Conservation (phyloP, 768 basidiomycete species). For the Boletus rufocinnamomeus region DNA sequence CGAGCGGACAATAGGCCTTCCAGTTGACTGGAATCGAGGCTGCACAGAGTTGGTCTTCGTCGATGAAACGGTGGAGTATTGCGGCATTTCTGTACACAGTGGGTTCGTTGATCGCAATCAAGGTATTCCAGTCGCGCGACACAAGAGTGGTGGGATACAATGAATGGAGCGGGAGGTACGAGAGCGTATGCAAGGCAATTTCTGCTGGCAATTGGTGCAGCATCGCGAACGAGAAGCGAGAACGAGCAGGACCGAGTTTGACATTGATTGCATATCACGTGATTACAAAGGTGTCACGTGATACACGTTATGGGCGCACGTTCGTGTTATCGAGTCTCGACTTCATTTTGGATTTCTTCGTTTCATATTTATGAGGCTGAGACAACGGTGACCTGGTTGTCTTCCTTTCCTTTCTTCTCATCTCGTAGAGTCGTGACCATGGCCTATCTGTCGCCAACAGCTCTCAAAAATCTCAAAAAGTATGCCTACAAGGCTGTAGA, state of each 20-base stretch:
- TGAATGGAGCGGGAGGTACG: slow-evolving; percentile 49
- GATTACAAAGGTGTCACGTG: slow-evolving; percentile 7
- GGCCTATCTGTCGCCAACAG: slow-evolving; percentile 64
- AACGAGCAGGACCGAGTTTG: too few species aligned
- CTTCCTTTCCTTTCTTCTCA: neutral
- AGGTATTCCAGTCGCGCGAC: slow-evolving; percentile 48
- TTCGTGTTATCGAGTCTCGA: neutral
- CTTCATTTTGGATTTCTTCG: neutral
- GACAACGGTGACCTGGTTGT: neutral
- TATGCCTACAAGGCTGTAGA: slow-evolving; percentile 84
- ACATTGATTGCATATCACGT: slow-evolving; percentile 13
- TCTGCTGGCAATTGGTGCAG: slow-evolving; percentile 57
- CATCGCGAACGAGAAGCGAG: slow-evolving; percentile 28
- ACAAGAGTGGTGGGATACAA: slow-evolving; percentile 40
- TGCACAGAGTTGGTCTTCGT: slow-evolving; percentile 34
- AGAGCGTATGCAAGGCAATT: slow-evolving; percentile 49
- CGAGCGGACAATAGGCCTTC: slow-evolving; percentile 58
- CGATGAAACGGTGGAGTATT: slow-evolving; percentile 48
- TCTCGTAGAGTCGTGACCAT: slow-evolving; percentile 35
- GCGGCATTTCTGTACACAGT: slow-evolving; percentile 63
- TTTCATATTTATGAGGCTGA: neutral
- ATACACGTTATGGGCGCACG: neutral
- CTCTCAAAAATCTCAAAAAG: slow-evolving; percentile 73
- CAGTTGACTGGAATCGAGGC: slow-evolving; percentile 44
- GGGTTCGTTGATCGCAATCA: slow-evolving; percentile 49